Conservation (phyloP, 768 basidiomycete species). For the Leccinum obscurum region DNA sequence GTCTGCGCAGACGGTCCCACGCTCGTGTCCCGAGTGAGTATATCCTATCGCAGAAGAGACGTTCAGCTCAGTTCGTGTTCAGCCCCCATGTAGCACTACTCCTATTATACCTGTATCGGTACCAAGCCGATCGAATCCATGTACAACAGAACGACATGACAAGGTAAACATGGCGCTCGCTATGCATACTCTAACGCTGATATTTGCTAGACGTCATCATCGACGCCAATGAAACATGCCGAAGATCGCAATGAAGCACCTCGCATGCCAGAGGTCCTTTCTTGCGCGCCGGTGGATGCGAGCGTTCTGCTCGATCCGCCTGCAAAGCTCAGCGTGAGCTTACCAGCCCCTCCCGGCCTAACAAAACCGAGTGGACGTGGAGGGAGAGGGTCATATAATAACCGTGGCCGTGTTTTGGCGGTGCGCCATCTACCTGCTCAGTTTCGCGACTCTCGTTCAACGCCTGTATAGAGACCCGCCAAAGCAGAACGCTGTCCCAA, state of each 20-base stretch:
- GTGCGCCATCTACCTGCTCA: slow-evolving; percentile 6
- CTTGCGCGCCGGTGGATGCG: not conserved
- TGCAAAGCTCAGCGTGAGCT: not conserved
- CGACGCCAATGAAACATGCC: slow-evolving; percentile 2
- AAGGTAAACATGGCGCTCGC: not conserved
- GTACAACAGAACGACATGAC: not conserved
- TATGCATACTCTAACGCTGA: not conserved
- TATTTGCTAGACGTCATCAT: slow-evolving; percentile 4
- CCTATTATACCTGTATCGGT: not conserved
- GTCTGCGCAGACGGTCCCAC: not conserved
- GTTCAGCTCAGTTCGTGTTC: slow-evolving; percentile 2
- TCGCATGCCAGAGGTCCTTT: not conserved
- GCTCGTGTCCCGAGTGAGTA: slow-evolving; percentile 5
- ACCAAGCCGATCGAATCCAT: not conserved
- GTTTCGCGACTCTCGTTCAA: not conserved
- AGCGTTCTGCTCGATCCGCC: not conserved
- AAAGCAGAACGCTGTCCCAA: not conserved
- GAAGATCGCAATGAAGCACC: not conserved
- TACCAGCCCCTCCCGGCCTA: slow-evolving; percentile 16
- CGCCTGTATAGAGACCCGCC: slow-evolving; percentile 5
- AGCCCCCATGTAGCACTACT: not conserved
- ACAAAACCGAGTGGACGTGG: not conserved
- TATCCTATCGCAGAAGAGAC: not conserved
- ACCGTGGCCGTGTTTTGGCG: not conserved
- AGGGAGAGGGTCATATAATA: not conserved